These are phyloP conservation scores for Kwoniella sp. DNA, from an alignment of 768 basidiomycete species.

Conservation along the genomic window DNA sequence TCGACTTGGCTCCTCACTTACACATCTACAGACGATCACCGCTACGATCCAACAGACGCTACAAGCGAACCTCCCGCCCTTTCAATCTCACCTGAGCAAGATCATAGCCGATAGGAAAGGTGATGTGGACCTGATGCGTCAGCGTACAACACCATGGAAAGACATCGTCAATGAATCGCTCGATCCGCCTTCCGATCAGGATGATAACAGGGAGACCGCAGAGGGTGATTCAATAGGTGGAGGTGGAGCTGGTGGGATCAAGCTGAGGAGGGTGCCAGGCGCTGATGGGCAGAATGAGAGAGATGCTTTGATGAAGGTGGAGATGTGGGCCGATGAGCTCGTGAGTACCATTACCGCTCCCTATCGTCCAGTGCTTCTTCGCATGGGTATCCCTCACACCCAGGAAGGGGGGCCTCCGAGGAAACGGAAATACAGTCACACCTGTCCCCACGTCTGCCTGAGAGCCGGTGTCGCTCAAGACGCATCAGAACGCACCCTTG, in stretches of 20 bases:
- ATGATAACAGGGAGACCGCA: background rate
- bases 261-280: slow-evolving; percentile 10
- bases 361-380: background rate
- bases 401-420: too few relatives aligned
- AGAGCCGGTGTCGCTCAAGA: too few relatives aligned
- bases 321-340: slow-evolving; percentile 42
- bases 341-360: slow-evolving; percentile 25
- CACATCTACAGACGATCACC: slow-evolving; percentile 21
- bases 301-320: slow-evolving; percentile 25
- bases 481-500: too few relatives aligned
- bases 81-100: slow-evolving; percentile 20
- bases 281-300: slow-evolving; percentile 8
- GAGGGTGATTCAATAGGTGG: background rate
- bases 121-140: slow-evolving; percentile 38
- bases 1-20: background rate
- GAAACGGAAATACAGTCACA: too few relatives aligned
- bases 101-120: slow-evolving; percentile 19
- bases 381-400: too few relatives aligned
- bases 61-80: slow-evolving; percentile 15
- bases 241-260: background rate
- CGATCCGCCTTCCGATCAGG: background rate
- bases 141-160: slow-evolving; percentile 38
- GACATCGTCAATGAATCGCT: slow-evolving; percentile 8
- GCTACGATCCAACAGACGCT: slow-evolving; percentile 24
- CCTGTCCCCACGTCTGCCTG: too few relatives aligned